Evolutionary conservation across 2,329 filamentous ascomycete species (phyloP).

Genomic region (Didymella segeticola): DNA sequence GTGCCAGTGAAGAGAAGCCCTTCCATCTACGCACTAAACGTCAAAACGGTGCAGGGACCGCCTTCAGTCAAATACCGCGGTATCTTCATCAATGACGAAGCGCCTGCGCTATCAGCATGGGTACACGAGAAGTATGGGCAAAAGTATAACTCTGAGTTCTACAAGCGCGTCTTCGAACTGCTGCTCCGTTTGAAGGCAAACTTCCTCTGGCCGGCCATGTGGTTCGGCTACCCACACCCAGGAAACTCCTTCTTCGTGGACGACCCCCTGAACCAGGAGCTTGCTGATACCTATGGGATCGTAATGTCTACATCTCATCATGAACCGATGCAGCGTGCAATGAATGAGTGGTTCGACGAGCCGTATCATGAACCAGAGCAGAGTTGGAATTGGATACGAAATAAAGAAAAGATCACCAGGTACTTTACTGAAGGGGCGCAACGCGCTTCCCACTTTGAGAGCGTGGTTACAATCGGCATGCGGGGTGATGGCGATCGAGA

Average conservation of each 20-base stretch:
- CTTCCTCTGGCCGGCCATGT: constrained; percentile 2
- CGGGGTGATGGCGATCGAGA: background rate
- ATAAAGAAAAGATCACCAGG: background rate
- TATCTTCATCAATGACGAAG: constrained; percentile 3
- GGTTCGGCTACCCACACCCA: background rate
- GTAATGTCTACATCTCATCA: background rate
- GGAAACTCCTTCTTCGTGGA: background rate
- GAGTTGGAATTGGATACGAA: background rate
- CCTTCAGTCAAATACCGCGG: constrained; percentile 3
- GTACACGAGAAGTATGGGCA: background rate
- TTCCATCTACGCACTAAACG: background rate
- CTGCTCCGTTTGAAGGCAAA: background rate
- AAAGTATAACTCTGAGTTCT: background rate
- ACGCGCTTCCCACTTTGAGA: background rate
- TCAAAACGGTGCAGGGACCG: background rate
- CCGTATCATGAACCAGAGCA: background rate
- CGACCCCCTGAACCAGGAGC: background rate
- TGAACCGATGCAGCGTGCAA: background rate
- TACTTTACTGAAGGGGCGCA: background rate
- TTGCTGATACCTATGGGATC: background rate
- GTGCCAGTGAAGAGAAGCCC: background rate
- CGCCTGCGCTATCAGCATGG: background rate
- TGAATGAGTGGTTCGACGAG: constrained; percentile 2
- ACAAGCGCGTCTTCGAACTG: constrained; percentile 1
- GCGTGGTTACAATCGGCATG: background rate